Conservation (phyloP, 176 grass and related monocot species). For the Urochloa ruziziensis region DNA sequence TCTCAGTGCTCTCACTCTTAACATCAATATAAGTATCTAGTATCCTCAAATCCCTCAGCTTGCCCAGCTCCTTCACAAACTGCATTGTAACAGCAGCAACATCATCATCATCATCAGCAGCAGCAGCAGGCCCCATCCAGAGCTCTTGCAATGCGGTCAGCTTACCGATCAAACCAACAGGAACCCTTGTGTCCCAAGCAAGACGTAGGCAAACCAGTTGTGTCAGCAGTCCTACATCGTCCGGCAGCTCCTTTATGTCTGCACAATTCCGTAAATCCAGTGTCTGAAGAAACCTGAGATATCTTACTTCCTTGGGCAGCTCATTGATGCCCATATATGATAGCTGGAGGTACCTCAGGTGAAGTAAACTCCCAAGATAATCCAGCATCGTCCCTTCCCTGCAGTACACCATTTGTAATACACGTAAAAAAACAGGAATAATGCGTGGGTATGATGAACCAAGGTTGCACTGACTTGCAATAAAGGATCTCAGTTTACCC, state of each 20-base stretch:
- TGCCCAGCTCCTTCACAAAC: neutral
- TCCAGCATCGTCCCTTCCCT: no score
- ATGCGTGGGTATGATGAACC: neutral
- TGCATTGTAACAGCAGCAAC: neutral
- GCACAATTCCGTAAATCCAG: neutral
- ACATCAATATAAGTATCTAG: fast-evolving
- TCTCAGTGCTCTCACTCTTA: neutral
- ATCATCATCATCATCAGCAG: no score
- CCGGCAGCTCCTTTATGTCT: neutral
- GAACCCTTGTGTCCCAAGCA: fast-evolving
- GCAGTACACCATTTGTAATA: neutral
- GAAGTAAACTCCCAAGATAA: neutral
- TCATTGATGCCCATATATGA: fast-evolving
- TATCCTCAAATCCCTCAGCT: neutral
- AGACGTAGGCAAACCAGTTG: neutral
- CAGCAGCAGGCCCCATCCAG: no score
- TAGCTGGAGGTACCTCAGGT: neutral
- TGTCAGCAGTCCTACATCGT: neutral
- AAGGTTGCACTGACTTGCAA: neutral
- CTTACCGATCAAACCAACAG: neutral
- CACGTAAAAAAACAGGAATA: neutral
- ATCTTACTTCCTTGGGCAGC: neutral
- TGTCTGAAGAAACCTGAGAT: neutral
- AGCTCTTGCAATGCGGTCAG: neutral
- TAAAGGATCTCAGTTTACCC: neutral